Evolutionary conservation across 2,329 filamentous ascomycete genomes (phyloP), one percentile per base, ranked within the genome.

Genomic region (Epichloe festucae): DNA sequence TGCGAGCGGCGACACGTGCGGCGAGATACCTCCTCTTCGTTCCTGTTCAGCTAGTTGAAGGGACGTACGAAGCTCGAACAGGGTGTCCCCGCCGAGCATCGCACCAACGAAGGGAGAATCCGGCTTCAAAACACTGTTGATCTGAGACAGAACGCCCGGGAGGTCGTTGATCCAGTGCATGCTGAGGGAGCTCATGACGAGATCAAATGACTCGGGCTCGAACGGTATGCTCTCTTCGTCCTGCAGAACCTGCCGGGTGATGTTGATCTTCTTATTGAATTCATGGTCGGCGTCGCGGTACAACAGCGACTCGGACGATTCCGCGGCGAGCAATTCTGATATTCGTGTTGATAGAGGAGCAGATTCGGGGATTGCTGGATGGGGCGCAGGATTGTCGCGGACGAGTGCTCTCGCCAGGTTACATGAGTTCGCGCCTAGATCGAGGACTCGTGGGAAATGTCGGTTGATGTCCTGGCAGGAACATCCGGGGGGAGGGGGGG

Each of bases 91-190:
- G 0, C 93, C 93, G 54, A 95, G 84, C 90, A 98, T 98, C 58
- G 91, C 91, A 14, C 87, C 91, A 46, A 98, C 83, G 63, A 98
- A 95, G 1, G 94, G 89, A 52, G 79, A 78, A 66, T 98, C 93
- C 0, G 91, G 89, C 68, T 94, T 95, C 27, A 98, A 77, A 36
- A 94, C 73, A 57, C 79, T 78, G 72, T 95, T 95, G 64, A 96
- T 85, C 63, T 95, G 88, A 1, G 82, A 75, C 2, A 98, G 76
- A 11, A 94, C 73, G 1, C 85, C 87, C 0, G 93, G 93, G 5
- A 98, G 79, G 66, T 98, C 89, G 66, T 98, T 98, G 74, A 96
- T 86, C 93, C 93, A 98, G 69, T 98, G 93, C 65, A 98, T 74
- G 53, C 86, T 90, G 53, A 95, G 72, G 52, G 86, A 95, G 64